Base-by-base conservation (phyloP, 2,329 filamentous ascomycete genomes). In the Chrysoporthe puriensis region DNA sequence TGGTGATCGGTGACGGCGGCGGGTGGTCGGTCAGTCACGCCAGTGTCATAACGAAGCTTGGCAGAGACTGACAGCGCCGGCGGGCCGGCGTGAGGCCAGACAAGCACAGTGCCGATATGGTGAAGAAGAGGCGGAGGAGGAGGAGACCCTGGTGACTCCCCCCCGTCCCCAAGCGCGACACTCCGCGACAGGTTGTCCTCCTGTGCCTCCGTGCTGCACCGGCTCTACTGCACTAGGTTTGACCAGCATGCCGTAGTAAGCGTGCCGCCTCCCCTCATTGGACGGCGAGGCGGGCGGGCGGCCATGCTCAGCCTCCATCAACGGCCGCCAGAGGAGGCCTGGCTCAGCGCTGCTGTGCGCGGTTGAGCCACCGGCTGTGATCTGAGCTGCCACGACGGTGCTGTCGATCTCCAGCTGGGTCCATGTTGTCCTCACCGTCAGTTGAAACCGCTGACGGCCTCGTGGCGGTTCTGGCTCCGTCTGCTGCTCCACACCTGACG, bases 261-360 rank as follows among this genome's bases (percentile, higher is more conserved):
- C 32, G 42, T 26, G 18, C 44, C 18, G 18, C 46, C 36, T 40
- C 4, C 21, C n/a, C 61, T 63, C 18, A 58, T 64, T 64, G 63
- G 54, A 32, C 26, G 59, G 59, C 42, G 8, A n/a, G 40, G 21
- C 16, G 50, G 40, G 14, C 43, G 16, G 18, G 21, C 26, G 60
- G n/a, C 60, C 46, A 40, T 26, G 46, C 60, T 52, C 46, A 62
- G 59, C 59, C 60, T 40, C 52, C 21, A 58, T 6, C 32, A 40
- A 21, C 14, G 63, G 63, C n/a, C 54, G 32, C 54, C 32, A 50
- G n/a, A 59, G 59, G 7, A 11, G 63, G 63, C 63, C 63, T 64
- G 52, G 63, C 63, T 64, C 42, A 64, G 63, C 63, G 59, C 62
- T 43, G 7, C 8, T 42, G 40, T 34, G 40, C 46, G 42, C 26